A percentile compares a stretch with the other conserved stretches of the same genome.
These are phyloP conservation scores for Purpureocillium takamizusanense DNA, from an alignment of 2,329 filamentous ascomycete species.

Conservation along the genomic window DNA sequence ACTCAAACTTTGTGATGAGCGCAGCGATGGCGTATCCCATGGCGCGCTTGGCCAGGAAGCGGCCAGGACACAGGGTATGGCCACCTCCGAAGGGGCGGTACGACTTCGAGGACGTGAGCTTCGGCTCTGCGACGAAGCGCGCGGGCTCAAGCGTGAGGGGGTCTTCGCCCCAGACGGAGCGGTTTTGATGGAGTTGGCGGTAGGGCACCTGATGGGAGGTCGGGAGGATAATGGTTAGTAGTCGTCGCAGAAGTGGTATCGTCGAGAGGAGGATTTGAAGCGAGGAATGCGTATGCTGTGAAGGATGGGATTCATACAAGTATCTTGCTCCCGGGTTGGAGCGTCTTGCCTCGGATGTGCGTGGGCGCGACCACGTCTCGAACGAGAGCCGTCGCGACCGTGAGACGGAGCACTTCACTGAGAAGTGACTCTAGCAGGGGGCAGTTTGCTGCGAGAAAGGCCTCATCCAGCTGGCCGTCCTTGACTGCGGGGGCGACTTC, in stretches of 20 bases:
- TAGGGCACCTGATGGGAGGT: no score
- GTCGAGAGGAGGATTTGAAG: no score
- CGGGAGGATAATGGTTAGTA: no score
- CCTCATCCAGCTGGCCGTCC: constrained; percentile 16
- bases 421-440: constrained; percentile 6
- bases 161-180: constrained; percentile 8
- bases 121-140: constrained; percentile 8
- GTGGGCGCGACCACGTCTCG: not conserved
- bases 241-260: no score
- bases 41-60: constrained; percentile 9
- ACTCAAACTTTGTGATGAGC: no score
- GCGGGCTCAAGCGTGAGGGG: constrained; percentile 7
- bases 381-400: not conserved
- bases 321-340: constrained; percentile 12
- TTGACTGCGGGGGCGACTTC: constrained; percentile 15
- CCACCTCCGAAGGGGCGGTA: constrained; percentile 19
- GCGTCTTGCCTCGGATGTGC: not conserved
- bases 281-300: no score
- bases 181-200: constrained; percentile 14
- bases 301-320: constrained; percentile 17
- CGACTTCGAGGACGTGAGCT: constrained; percentile 6
- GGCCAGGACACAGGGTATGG: constrained; percentile 15
- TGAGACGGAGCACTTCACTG: not conserved
- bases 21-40: constrained; percentile 1
- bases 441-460: constrained; percentile 15